These are phyloP conservation scores for Echria macrotheca DNA, from an alignment of 495 filamentous ascomycete species.

Conservation along the genomic window DNA sequence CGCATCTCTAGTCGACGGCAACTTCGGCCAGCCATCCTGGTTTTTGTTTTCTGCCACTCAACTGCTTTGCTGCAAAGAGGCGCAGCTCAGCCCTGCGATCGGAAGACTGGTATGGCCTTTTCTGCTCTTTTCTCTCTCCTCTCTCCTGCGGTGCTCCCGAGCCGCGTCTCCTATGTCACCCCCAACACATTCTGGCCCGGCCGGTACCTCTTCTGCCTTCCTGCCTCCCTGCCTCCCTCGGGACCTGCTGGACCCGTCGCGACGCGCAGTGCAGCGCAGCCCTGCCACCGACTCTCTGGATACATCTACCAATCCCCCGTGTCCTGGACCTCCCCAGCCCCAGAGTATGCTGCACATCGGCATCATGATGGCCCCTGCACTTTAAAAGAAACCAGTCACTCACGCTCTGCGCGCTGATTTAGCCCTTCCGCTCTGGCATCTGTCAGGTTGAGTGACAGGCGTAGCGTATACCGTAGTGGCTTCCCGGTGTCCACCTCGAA, in stretches of 20 bases:
- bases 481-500: conserved; percentile 17
- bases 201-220: background rate
- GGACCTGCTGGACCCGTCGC: background rate
- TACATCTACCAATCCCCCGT: no score
- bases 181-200: background rate
- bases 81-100: conserved; percentile 17
- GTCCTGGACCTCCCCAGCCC: conserved; percentile 6
- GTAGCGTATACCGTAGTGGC: no score
- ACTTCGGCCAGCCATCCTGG: background rate
- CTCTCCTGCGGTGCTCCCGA: conserved; percentile 3
- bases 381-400: conserved; percentile 12
- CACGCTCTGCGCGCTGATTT: no score
- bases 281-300: no score
- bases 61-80: no score
- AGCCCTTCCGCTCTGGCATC: no score
- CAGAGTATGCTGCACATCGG: background rate
- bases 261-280: conserved; percentile 13
- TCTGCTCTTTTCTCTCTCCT: background rate
- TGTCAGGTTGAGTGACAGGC: no score
- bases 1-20: background rate
- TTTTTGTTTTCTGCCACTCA: conserved; percentile 1
- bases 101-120: conserved; percentile 12
- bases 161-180: background rate
- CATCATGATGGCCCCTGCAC: conserved; percentile 1
- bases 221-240: background rate